Conservation (phyloP, 148 eudicot genomes). For the Vaccinium myrtillus region DNA sequence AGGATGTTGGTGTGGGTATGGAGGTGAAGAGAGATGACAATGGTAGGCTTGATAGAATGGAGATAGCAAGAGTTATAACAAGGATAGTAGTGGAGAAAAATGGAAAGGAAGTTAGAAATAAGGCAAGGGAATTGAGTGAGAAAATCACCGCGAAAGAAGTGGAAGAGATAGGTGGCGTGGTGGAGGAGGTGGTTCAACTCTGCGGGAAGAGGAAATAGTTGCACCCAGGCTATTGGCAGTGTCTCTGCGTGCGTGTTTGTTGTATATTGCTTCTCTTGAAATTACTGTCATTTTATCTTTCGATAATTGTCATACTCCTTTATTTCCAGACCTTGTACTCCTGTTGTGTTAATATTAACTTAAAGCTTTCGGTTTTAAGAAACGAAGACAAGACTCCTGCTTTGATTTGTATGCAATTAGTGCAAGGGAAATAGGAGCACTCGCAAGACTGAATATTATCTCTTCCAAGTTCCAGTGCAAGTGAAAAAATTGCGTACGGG, state of each 20-base stretch:
- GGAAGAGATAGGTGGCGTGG: conserved; percentile 16
- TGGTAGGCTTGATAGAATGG: conserved; percentile 18
- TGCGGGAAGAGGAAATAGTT: background rate
- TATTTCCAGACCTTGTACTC: background rate
- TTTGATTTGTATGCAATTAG: background rate
- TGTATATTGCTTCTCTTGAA: background rate
- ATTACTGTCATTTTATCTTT: background rate
- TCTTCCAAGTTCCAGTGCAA: too few species aligned
- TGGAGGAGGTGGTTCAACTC: background rate
- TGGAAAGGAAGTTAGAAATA: conserved; percentile 20
- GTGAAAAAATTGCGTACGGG: too few species aligned
- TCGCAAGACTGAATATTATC: background rate
- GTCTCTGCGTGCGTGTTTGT: background rate
- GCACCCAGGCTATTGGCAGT: background rate
- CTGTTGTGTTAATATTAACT: background rate
- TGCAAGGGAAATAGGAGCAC: background rate
- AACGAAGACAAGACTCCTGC: background rate
- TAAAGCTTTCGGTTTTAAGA: background rate
- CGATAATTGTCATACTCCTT: background rate
- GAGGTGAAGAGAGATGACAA: conserved; percentile 20
- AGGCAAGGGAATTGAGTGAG: conserved; percentile 16
- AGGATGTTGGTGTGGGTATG: conserved; percentile 27
- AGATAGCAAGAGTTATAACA: conserved; percentile 12
- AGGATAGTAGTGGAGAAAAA: conserved; percentile 14
- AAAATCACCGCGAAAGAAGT: conserved; percentile 1